A percentile compares a stretch with the other conserved stretches of the same genome.
phyloP scores from a whole-genome alignment of 331 rosid species.

The Ulmus americana region DNA sequence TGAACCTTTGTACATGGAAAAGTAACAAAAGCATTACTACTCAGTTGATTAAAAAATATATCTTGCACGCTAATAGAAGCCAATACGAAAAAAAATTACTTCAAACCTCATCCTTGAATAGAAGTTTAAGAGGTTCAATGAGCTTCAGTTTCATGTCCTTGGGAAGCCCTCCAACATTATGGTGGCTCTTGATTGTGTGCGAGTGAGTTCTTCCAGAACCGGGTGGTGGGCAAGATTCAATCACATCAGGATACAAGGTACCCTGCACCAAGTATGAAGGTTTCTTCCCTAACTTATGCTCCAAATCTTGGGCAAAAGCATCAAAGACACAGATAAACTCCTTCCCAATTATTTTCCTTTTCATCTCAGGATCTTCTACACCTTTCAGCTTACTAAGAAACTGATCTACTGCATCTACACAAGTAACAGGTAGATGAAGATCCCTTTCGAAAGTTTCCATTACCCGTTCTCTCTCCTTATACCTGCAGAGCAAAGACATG shows the following conservation, averaged over 20 bases:
- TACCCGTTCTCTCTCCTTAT: conserved; percentile 85
- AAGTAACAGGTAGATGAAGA: conserved; percentile 82
- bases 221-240: conserved; percentile 97
- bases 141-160: conserved; percentile 96
- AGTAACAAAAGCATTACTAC: conserved; percentile 5
- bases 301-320: conserved; percentile 64
- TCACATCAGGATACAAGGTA: conserved; percentile 88
- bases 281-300: conserved; percentile 49
- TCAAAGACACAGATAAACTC: conserved; percentile 85
- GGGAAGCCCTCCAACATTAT: conserved; percentile 97
- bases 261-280: conserved; percentile 85
- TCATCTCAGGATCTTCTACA: conserved; percentile 76
- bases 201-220: conserved; percentile 90
- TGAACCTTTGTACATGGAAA: conserved; percentile 53
- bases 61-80: neutral
- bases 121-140: conserved; percentile 87
- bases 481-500: conserved; percentile 36
- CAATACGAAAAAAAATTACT: conserved; percentile 4
- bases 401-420: conserved; percentile 65
- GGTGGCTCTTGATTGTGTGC: conserved; percentile 96
- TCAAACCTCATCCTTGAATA: conserved; percentile 87
- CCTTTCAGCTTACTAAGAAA: conserved; percentile 78
- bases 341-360: conserved; percentile 87
- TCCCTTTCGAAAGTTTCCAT: conserved; percentile 79
- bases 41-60: neutral